Percentiles rank a stretch among this genome's conserved stretches.
These are phyloP conservation scores for Diplodia corticola DNA, from an alignment of 2,329 filamentous ascomycete genomes.

Conservation along the genomic window DNA sequence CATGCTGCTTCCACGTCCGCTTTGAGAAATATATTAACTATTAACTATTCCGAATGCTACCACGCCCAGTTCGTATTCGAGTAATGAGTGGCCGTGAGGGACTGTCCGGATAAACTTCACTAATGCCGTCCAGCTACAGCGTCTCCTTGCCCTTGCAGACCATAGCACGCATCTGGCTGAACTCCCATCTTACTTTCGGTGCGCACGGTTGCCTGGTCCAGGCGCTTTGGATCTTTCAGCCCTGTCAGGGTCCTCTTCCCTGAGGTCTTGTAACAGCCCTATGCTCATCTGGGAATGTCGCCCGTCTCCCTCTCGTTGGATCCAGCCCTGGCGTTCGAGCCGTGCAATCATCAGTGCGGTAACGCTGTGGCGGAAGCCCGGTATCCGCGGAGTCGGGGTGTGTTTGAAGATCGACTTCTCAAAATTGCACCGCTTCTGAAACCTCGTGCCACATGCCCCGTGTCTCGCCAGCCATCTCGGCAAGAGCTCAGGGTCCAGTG, in stretches of 20 bases:
- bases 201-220: background rate
- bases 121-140: background rate
- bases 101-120: background rate
- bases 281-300: background rate
- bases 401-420: background rate
- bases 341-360: background rate
- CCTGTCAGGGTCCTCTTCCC: background rate
- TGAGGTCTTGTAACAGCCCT: background rate
- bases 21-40: background rate
- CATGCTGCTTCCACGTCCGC: background rate
- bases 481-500: background rate
- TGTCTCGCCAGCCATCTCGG: background rate
- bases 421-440: background rate
- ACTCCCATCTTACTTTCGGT: background rate
- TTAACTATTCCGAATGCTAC: background rate
- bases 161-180: background rate
- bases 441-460: background rate
- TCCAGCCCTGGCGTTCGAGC: background rate
- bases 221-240: background rate
- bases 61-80: background rate
- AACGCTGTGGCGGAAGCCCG: background rate
- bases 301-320: background rate
- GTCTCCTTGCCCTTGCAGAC: background rate
- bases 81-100: background rate
- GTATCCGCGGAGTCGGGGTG: background rate